A percentile compares a stretch with the other conserved stretches of the same genome.
Evolutionary conservation across 2,329 filamentous ascomycete genomes (phyloP).

Genomic region (Phyllosticta paracitricarpa): DNA sequence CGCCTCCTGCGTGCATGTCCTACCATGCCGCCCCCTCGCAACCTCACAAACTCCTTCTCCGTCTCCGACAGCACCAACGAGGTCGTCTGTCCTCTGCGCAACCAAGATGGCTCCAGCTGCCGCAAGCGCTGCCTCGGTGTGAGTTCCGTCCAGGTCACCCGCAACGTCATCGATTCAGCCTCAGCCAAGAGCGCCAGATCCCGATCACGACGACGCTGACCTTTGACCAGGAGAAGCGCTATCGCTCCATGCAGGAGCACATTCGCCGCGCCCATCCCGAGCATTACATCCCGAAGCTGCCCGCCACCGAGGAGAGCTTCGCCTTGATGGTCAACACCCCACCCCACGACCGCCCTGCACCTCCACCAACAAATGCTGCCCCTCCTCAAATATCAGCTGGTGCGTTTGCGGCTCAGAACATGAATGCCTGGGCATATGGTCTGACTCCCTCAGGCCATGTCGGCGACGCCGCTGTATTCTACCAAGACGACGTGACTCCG

Average conservation of each 20-base stretch:
- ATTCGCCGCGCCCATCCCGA: constrained; percentile 94
- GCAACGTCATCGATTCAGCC: background rate
- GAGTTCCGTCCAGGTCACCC: constrained; percentile 42
- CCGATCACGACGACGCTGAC: constrained; percentile 18
- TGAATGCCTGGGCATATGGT: constrained; percentile 5
- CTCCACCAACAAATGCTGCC: constrained; percentile 33
- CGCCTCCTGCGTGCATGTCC: constrained; percentile 30
- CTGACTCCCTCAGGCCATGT: constrained; percentile 36
- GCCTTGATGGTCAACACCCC: constrained; percentile 89
- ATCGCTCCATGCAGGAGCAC: constrained; percentile 98
- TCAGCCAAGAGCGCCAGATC: constrained; percentile 13
- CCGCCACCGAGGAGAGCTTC: constrained; percentile 97
- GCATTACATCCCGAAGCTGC: constrained; percentile 95
- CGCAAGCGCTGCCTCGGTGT: constrained; percentile 96
- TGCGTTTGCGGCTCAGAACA: constrained; percentile 9
- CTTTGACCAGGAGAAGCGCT: constrained; percentile 69
- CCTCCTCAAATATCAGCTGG: constrained; percentile 12
- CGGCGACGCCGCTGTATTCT: constrained; percentile 55
- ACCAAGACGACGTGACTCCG: constrained; percentile 58
- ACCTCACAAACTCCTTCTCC: constrained; percentile 82
- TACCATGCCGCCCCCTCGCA: constrained; percentile 75
- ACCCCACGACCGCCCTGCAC: constrained; percentile 59
- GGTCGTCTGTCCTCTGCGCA: constrained; percentile 89
- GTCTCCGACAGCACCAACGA: constrained; percentile 89
- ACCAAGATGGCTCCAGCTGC: constrained; percentile 94